phyloP scores from a whole-genome alignment of 208 protist genomes.

The Acanthamoeba comandoni region DNA sequence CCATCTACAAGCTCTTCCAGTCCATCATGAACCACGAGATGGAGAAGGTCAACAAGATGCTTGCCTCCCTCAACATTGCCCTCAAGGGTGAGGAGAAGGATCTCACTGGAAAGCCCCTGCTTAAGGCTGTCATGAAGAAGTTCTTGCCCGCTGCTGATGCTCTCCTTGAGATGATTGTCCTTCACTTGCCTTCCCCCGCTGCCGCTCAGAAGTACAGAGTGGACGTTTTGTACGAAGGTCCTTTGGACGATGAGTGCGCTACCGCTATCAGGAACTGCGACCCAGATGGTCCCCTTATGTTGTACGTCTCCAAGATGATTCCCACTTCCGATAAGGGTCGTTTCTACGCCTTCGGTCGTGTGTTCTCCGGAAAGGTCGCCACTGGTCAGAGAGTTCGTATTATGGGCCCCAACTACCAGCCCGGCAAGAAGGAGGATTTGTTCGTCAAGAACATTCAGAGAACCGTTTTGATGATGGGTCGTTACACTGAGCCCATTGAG shows the following conservation, averaged over 20 bases:
- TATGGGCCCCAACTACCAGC: constrained; percentile 97
- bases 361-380: constrained; percentile 93
- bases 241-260: constrained; percentile 93
- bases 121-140: constrained; percentile 98
- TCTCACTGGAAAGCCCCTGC: constrained; percentile 92
- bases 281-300: constrained; percentile 93
- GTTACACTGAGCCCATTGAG: constrained; percentile 95
- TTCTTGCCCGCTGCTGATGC: constrained; percentile 96
- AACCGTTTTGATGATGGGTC: constrained; percentile 97
- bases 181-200: constrained; percentile 97
- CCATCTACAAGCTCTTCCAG: constrained; percentile 96
- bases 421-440: constrained; percentile 94
- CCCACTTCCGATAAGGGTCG: constrained; percentile 97
- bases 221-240: constrained; percentile 97
- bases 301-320: constrained; percentile 99
- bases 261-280: constrained; percentile 78
- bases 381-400: constrained; percentile 98
- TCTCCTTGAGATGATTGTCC: constrained; percentile 98
- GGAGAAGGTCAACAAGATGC: constrained; percentile 95
- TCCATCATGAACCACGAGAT: constrained; percentile 95
- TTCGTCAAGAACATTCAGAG: constrained; percentile 95
- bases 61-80: constrained; percentile 93
- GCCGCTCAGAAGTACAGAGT: constrained; percentile 96
- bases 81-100: constrained; percentile 93
- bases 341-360: constrained; percentile 98